Base-by-base conservation (phyloP, 139 green algal genomes). In the Chlamydomonas incerta region DNA sequence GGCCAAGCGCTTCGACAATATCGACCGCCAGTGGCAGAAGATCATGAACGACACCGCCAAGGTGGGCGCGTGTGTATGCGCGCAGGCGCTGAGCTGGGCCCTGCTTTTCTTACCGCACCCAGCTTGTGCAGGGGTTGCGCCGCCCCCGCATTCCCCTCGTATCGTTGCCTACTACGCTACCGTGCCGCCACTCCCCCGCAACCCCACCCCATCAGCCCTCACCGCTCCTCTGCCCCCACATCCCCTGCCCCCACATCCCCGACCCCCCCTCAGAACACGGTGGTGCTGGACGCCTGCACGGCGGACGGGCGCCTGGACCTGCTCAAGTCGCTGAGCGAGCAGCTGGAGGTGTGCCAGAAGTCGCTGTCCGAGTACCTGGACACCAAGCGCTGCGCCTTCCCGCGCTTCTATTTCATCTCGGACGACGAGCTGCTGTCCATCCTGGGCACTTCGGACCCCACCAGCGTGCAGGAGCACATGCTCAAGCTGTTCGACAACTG, bases 401-500 rank as follows among this genome's bases (percentile, higher is more conserved):
- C 95, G 2, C 88, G 95, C 57, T 98, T 98, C 91, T 98, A 94
- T 90, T 98, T 97, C 93, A 96, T 98, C 86, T 95, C 91, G 41
- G 95, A 98, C 82, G 94, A 97, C 85, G 94, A 97, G 89, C 90
- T 98, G 74, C 91, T 98, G 58, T 94, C 88, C 63, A 96, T 98
- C 73, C 91, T 98, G 67, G 95, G 95, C 81, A 96, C 93, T 23
- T 92, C 74, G 26, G 95, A 98, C 88, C 90, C 94, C 8, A 96
- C 93, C 33, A 91, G 76, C 35, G 91, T 93, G 66, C 89, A 98
- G 89, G 96, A 98, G 90, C 96, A 98, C 91, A 97, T 98, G 95
- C 92, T 98, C 24, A 98, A 98, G 94, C 92, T 98, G 20, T 98
- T 97, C 87, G 96, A 98, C 92, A 98, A 98, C 89, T 97, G 94